Conservation (phyloP, 2,329 filamentous ascomycete species). For the Bipolaris gigantea region DNA sequence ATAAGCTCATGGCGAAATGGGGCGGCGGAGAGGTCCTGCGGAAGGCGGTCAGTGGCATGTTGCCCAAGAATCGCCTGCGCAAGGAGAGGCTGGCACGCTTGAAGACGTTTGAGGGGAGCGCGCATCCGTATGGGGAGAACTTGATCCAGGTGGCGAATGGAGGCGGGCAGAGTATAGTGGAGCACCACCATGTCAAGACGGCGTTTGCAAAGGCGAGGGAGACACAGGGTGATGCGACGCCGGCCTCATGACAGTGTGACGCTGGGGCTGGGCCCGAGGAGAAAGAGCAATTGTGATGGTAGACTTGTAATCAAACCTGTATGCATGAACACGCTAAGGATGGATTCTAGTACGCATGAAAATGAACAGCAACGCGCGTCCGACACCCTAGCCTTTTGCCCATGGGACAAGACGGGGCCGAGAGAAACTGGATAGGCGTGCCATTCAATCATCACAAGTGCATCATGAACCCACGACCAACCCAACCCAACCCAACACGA, state of each 20-base stretch:
- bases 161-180: slow-evolving; percentile 38
- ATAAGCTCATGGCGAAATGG: slow-evolving; percentile 89
- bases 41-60: slow-evolving; percentile 92
- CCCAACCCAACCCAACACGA: slow-evolving; percentile 7
- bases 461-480: slow-evolving; percentile 5
- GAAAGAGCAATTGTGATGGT: background rate
- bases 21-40: slow-evolving; percentile 89
- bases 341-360: background rate
- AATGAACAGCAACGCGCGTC: background rate
- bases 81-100: slow-evolving; percentile 84
- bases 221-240: slow-evolving; percentile 15
- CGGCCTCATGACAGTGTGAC: slow-evolving; percentile 21
- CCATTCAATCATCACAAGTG: slow-evolving; percentile 23
- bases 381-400: background rate
- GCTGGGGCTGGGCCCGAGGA: background rate
- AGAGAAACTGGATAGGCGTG: background rate
- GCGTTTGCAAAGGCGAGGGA: slow-evolving; percentile 34
- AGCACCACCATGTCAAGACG: slow-evolving; percentile 44
- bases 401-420: background rate
- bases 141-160: slow-evolving; percentile 67
- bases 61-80: slow-evolving; percentile 92
- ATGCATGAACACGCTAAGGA: background rate
- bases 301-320: background rate
- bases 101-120: slow-evolving; percentile 93
- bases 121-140: slow-evolving; percentile 91